Evolutionary conservation across 805 yeast genomes (phyloP).

Genomic region (Kluyveromyces wickerhamii): DNA sequence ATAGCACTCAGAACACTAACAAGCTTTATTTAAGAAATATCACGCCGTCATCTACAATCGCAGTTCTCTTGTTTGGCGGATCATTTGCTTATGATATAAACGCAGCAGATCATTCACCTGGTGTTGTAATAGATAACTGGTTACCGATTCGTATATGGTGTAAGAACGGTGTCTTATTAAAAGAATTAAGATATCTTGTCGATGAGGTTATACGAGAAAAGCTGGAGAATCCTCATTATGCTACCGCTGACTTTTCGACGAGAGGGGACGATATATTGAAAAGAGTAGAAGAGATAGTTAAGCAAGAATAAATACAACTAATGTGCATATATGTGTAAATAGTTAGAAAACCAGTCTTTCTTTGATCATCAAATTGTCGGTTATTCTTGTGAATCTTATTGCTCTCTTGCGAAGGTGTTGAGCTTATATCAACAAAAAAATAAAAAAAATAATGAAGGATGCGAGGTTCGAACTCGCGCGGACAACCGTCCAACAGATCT

Average conservation of each 20-base stretch:
- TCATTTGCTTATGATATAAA: constrained; percentile 47
- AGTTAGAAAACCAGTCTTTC: too few relatives aligned
- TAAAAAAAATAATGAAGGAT: constrained; percentile 28
- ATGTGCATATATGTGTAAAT: too few relatives aligned
- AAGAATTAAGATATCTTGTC: constrained; percentile 55
- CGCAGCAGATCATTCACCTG: constrained; percentile 58
- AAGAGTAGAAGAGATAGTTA: constrained; percentile 34
- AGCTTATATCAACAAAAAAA: not conserved
- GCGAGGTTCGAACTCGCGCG: constrained; percentile 38
- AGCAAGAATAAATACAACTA: constrained; percentile 18
- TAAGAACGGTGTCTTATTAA: constrained; percentile 79
- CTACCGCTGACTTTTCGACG: constrained; percentile 8
- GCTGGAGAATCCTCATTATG: constrained; percentile 42
- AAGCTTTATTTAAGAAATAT: constrained; percentile 65
- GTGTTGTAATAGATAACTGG: constrained; percentile 84
- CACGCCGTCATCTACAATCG: constrained; percentile 70
- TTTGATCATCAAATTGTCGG: too few relatives aligned
- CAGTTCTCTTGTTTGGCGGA: constrained; percentile 79
- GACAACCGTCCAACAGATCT: constrained; percentile 36
- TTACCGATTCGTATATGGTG: constrained; percentile 88
- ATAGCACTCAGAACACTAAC: constrained; percentile 50
- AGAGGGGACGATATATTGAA: constrained; percentile 32
- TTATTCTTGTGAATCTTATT: too few relatives aligned
- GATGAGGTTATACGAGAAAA: constrained; percentile 61
- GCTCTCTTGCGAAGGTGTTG: too few relatives aligned